These are phyloP conservation scores for Sporothrix pallida DNA, from an alignment of 2,329 filamentous ascomycete species.

Conservation along the genomic window DNA sequence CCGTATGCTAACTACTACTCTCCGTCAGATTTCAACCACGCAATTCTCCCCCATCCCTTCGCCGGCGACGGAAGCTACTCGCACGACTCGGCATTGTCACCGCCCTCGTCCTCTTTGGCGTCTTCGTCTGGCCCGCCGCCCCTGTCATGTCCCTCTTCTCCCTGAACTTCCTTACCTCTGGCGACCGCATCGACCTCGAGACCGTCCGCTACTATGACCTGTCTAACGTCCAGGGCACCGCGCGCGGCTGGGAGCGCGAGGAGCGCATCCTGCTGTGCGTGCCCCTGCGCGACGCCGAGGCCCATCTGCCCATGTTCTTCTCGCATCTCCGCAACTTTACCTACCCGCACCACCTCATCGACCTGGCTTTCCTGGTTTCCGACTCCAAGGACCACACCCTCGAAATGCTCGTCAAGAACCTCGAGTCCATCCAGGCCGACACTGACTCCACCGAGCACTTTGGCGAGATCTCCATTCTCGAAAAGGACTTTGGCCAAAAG, in stretches of 20 bases:
- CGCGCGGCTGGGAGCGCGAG: slow-evolving; percentile 92
- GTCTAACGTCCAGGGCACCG: slow-evolving; percentile 86
- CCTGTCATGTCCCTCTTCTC: slow-evolving; percentile 67
- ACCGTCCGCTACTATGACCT: slow-evolving; percentile 98
- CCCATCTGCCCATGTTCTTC: slow-evolving; percentile 97
- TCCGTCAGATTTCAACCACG: slow-evolving; percentile 79
- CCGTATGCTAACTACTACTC: not conserved
- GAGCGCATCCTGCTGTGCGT: slow-evolving; percentile 95
- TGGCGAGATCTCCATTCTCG: slow-evolving; percentile 95
- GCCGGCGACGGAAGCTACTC: slow-evolving; percentile 75
- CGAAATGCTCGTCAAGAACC: slow-evolving; percentile 71
- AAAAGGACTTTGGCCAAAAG: slow-evolving; percentile 98
- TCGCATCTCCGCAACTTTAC: slow-evolving; percentile 95
- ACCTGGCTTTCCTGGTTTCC: slow-evolving; percentile 94
- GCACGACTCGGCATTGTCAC: slow-evolving; percentile 67
- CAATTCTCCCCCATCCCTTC: slow-evolving; percentile 70
- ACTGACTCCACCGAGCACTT: slow-evolving; percentile 81
- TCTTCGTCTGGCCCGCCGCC: slow-evolving; percentile 76
- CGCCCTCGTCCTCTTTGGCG: slow-evolving; percentile 67
- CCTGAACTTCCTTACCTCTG: slow-evolving; percentile 70
- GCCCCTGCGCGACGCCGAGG: slow-evolving; percentile 87
- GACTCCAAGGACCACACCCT: slow-evolving; percentile 95
- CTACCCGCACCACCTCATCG: slow-evolving; percentile 94
- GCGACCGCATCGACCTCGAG: slow-evolving; percentile 79
- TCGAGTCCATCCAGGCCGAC: slow-evolving; percentile 80